Evolutionary conservation across 2,329 filamentous ascomycete genomes (phyloP), one percentile per base, ranked within the genome.

Genomic region (Clonostachys sp.): DNA sequence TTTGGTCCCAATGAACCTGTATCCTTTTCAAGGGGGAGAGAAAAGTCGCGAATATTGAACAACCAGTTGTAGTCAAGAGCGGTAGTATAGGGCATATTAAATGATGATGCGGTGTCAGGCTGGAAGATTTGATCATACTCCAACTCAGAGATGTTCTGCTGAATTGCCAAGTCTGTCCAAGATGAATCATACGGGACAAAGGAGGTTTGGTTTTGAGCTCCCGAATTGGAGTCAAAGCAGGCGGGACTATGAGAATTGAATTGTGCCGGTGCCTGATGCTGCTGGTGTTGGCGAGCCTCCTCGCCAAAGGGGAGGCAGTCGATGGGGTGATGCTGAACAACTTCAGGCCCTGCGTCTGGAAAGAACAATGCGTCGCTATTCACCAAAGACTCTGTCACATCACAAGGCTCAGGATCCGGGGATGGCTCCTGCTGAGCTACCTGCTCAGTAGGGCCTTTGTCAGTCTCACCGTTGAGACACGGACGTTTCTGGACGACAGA

Each of bases 81-180:
- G 2, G 81, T 83, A 3, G 81, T 83, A 58, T 81, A 84, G 6
- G 81, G 81, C 64, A 82, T 81, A 47, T 84, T 84, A 57, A 84
- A 84, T 1, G 80, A 82, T 55, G 74, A 81, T 33, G 80, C 80
- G 57, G 80, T 84, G 55, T 84, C 80, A 41, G 80, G 73, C 48
- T 76, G 75, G 55, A 83, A 82, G 34, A 77, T 71, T 45, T 82
- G 75, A 45, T 79, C 75, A 53, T 75, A 77, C 14, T 56, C 53
- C 24, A 56, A 38, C 34, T 57, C 52, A 12, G 42, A 34, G 17
- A 33, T 33, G 6, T 34, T 33, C 16, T 44, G 42, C 12, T 16
- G 34, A 5, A 33, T 17, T 7, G 17, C 42, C 8, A 16, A 16
- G 24, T 34, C 42, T 17, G 42, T 24, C 24, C 24, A 42, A 12